A percentile compares a stretch with the other conserved stretches of the same genome.
These are phyloP conservation scores for Thamnidium elegans DNA, from an alignment of 192 early-diverging fungal genomes.

Conservation along the genomic window DNA sequence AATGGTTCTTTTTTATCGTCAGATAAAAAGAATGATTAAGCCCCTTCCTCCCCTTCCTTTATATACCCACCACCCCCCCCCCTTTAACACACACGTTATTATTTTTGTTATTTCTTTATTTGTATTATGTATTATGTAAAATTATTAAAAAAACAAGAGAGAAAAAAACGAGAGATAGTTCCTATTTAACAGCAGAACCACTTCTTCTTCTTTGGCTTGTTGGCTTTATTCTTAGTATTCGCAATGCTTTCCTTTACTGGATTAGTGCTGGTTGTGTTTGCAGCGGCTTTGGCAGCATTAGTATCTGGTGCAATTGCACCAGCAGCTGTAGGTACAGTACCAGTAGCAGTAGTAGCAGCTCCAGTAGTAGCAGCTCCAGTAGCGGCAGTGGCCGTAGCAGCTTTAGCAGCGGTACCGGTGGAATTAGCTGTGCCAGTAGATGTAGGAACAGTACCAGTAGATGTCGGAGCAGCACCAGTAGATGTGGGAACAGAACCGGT, in stretches of 20 bases:
- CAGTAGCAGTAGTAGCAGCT: background rate
- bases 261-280: background rate
- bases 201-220: background rate
- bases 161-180: background rate
- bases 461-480: background rate
- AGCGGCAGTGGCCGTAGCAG: background rate
- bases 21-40: constrained; percentile 8
- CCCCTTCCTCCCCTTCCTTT: too few species aligned
- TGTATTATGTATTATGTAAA: background rate
- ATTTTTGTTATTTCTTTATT: background rate
- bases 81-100: background rate
- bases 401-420: too few species aligned
- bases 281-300: background rate
- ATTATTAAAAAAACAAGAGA: background rate
- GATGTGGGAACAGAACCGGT: too few species aligned
- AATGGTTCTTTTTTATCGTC: background rate
- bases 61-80: background rate
- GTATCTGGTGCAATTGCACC: background rate
- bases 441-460: too few species aligned
- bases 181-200: background rate
- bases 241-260: background rate
- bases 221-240: too few species aligned
- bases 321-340: background rate
- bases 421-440: too few species aligned
- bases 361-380: background rate